These are phyloP conservation scores for Chalara sp. DNA, from an alignment of 2,329 filamentous ascomycete genomes.

Conservation along the genomic window DNA sequence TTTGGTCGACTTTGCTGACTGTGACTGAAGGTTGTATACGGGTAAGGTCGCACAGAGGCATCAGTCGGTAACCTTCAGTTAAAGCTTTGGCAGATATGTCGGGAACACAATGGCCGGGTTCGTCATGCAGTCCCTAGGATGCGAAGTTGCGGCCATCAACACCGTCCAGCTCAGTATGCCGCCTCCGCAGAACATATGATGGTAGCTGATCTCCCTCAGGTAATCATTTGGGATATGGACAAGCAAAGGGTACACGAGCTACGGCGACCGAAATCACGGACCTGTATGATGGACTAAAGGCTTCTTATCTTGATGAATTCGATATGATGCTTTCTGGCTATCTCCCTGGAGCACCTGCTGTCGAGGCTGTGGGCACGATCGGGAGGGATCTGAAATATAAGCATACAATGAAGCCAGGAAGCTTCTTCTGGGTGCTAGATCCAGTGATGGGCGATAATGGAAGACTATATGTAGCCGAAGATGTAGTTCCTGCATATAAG, in stretches of 20 bases:
- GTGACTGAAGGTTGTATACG: constrained; percentile 57
- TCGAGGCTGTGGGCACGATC: constrained; percentile 79
- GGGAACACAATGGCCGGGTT: constrained; percentile 97
- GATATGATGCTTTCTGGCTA: constrained; percentile 95
- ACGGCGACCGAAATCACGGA: constrained; percentile 77
- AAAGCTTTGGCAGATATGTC: constrained; percentile 62
- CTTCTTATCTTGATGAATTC: constrained; percentile 81
- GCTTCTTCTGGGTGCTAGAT: constrained; percentile 95
- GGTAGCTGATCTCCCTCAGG: constrained; percentile 42
- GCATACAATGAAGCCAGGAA: constrained; percentile 55
- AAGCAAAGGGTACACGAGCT: constrained; percentile 78
- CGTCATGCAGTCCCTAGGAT: constrained; percentile 87
- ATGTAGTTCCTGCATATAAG: constrained; percentile 89
- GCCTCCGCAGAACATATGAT: background rate
- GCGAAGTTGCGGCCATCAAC: constrained; percentile 89
- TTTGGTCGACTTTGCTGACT: background rate
- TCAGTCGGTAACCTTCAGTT: background rate
- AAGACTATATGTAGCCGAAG: constrained; percentile 80
- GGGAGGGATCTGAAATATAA: constrained; percentile 71
- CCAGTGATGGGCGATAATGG: constrained; percentile 98
- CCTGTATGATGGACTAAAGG: constrained; percentile 76
- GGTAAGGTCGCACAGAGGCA: constrained; percentile 44
- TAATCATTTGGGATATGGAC: constrained; percentile 90
- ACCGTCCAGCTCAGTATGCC: constrained; percentile 92
- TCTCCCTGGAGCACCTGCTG: constrained; percentile 77